Base-by-base conservation (phyloP, 2,329 filamentous ascomycete genomes). In the Sarocladiaceae sp. region DNA sequence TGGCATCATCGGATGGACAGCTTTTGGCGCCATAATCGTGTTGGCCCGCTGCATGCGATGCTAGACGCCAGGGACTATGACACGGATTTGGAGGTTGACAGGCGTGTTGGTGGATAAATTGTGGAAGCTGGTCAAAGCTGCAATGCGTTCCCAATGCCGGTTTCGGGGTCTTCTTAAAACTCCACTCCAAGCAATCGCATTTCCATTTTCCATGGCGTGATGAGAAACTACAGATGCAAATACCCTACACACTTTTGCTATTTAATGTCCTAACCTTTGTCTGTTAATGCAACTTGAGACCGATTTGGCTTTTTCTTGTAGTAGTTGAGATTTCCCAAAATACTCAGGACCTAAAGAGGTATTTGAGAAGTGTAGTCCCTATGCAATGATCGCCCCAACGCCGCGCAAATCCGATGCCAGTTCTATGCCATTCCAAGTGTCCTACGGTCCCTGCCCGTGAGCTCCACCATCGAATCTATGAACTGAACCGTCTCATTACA, bases 401-500 rank as follows among this genome's bases (percentile, higher is more conserved):
- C 29, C 29, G 15, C 29, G 10, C 29, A 33, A 33, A 33, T 33
- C 29, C 8, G 8, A 15, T 33, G 15, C 17, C 4, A 8, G 39
- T 17, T 23, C 18, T 12, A 18, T 15, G 33, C 23, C 22, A 44
- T 23, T 3, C 36, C 23, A 35, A 52, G 37, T 10, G 17, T 18
- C 46, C 7, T n/a, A 7, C 28, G 29, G 25, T 49, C 26, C 23
- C 22, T 33, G 17, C n/a, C 37, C 10, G 10, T 13, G 46, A 63
- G 25, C 17, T 49, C 51, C 23, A 65, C 52, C 7, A 57, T 55
- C 23, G 50, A 53, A 49, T 66, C 61, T 40, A 67, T 52, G 25
- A 60, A 58, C 53, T 53, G 57, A 26, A 66, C 56, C n/a, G 64
- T 59, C 25, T 64, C 56, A 26, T 57, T 54, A 55, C 60, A 59